Evolutionary conservation across 2,329 filamentous ascomycete genomes (phyloP).

Genomic region (Cordyceps cicadae): DNA sequence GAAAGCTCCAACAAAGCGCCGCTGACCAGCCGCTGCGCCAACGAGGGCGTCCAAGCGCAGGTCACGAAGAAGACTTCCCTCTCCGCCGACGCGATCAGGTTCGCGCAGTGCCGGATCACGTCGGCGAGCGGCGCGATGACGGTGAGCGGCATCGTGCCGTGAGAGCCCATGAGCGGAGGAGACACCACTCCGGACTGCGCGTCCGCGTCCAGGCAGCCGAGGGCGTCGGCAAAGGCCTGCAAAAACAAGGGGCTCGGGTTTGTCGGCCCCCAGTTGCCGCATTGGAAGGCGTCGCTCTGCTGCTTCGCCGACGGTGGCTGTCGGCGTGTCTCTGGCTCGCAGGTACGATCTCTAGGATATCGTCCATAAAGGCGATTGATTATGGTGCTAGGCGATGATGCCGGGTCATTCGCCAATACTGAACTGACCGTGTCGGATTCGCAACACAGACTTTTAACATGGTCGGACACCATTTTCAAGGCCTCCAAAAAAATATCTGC

Average conservation of each 20-base stretch:
- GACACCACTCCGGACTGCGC: conserved; percentile 43
- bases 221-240: conserved; percentile 57
- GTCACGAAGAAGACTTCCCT: conserved; percentile 67
- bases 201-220: conserved; percentile 46
- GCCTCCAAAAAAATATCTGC: neutral
- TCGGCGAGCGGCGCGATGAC: conserved; percentile 52
- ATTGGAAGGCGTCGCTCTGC: conserved; percentile 46
- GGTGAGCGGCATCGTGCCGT: conserved; percentile 58
- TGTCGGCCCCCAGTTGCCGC: conserved; percentile 59
- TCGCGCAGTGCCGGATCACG: conserved; percentile 65
- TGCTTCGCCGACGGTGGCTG: conserved; percentile 25
- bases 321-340: conserved; percentile 12
- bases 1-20: conserved; percentile 64
- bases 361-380: conserved; percentile 47
- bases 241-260: conserved; percentile 62
- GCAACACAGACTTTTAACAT: conserved; percentile 43
- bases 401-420: conserved; percentile 44
- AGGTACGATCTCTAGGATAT: conserved; percentile 14
- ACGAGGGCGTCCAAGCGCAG: conserved; percentile 66
- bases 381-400: conserved; percentile 42
- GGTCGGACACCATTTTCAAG: conserved; percentile 23
- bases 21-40: conserved; percentile 58
- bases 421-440: conserved; percentile 48
- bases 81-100: conserved; percentile 64
- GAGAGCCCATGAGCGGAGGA: conserved; percentile 42